Evolutionary conservation across 1,284 basidiomycete genomes (phyloP), one percentile per base, ranked within the genome.

Genomic region (Phellinidium pouzarii): DNA sequence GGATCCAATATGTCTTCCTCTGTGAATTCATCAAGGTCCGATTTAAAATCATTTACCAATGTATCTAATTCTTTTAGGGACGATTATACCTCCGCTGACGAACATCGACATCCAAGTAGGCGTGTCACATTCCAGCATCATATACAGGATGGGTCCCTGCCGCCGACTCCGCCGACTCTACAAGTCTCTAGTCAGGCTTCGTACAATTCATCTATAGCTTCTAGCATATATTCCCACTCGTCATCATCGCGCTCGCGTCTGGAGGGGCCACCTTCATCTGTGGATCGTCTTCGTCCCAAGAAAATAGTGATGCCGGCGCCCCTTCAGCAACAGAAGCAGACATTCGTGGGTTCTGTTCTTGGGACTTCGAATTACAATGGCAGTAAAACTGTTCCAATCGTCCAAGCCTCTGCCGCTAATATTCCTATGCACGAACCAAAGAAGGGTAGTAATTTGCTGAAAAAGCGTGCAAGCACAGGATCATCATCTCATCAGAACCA

Each of bases 231-330:
- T 31, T 55, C 49, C 22, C 20, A 29, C 5, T 45, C 53, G 14
- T 45, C 44, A 11, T 42, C 54, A 20, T 25, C 25, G 14, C 47
- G 36, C 36, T 29, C 44, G 36, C 31, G 19, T 5, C 44, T 27
- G n/a, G 36, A 45, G 14, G 29, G n/a, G 19, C 49, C 54, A 4
- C 41, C 47, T 27, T 44, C 27, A 7, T 19, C 50, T 11, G 50
- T 26, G 20, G 55, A 50, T 17, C 45, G 45, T 7, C 52, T 53
- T 36, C 50, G 55, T 19, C 55, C 55, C 9, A 57, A 50, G 34
- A 25, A 45, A 14, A 52, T 57, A 27, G 55, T 57, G 14, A 53
- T 57, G 52, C 55, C 55, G 4, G 36, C 51, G 29, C 55, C 55
- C n/a, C 43, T 57, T 12, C 55, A 50, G 36, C 46, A 48, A 25